These are phyloP conservation scores for Lactarius vividus DNA, from an alignment of 768 basidiomycete genomes.

Conservation along the genomic window DNA sequence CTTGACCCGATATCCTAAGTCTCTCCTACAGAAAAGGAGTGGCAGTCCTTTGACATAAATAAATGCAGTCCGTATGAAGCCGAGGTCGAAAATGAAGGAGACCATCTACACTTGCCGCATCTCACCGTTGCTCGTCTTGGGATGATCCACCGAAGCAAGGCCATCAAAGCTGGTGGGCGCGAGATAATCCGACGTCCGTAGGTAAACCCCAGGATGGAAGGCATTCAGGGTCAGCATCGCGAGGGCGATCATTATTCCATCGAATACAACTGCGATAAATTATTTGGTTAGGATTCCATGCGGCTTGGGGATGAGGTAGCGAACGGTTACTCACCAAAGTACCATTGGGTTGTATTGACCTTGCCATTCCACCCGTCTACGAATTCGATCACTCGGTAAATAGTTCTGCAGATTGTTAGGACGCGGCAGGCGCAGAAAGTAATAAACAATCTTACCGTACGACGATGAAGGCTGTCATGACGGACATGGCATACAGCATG, in stretches of 20 bases:
- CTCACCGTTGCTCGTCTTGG: not conserved
- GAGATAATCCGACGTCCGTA: not conserved
- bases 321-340: slow-evolving; percentile 16
- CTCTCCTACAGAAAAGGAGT: too few relatives aligned
- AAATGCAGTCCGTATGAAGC: not conserved
- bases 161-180: not conserved
- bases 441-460: slow-evolving; percentile 13
- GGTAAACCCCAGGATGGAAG: slow-evolving; percentile 19
- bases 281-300: not conserved
- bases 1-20: too few relatives aligned
- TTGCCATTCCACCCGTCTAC: slow-evolving; percentile 20
- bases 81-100: not conserved
- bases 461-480: slow-evolving; percentile 22
- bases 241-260: slow-evolving; percentile 20
- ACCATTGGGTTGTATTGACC: slow-evolving; percentile 18
- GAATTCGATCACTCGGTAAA: slow-evolving; percentile 23
- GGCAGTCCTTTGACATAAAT: not conserved
- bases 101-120: not conserved
- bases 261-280: slow-evolving; percentile 17
- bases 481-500: slow-evolving; percentile 16
- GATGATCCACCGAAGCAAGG: not conserved
- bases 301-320: not conserved
- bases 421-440: not conserved
- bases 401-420: slow-evolving; percentile 10
- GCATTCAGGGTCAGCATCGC: slow-evolving; percentile 22